Base-by-base conservation (phyloP, 208 protist genomes). In the Trypanosoma rangeli region DNA sequence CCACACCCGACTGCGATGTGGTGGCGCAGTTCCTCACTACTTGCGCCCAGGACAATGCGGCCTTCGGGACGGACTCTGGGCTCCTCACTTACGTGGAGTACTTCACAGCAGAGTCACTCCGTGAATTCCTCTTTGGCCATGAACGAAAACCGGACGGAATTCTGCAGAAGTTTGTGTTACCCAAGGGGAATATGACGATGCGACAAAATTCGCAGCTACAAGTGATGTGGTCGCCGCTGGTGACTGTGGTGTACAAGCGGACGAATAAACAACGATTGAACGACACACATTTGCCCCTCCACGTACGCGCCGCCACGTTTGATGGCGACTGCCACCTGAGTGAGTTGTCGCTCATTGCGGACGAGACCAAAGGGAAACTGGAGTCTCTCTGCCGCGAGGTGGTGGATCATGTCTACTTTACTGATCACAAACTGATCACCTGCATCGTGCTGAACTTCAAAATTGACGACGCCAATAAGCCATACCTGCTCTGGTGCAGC, bases 91-190 rank as follows among this genome's bases (percentile, higher is more conserved):
- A 91, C 71, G 77, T 93, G 26, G 90, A 94, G 76, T 95, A 92
- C 70, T 94, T 97, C 65, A 93, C 87, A 26, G 78, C 85, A 0
- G 80, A 87, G 20, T 71, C 76, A 20, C 84, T 97, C 37, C 78
- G 83, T 56, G 69, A 79, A 44, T 97, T 97, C 73, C 77, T 97
- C 4, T 93, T 93, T 74, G 71, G 83, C 35, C 84, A 86, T 49
- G 75, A 79, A 18, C 79, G 84, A 57, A 93, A 94, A 64, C 90
- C 90, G 2, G 89, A 97, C 60, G 93, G 93, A 18, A 89, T 95
- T 55, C 80, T 97, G 72, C 93, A 97, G 78, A 79, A 87, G 74
- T 97, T 97, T 70, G 81, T 97, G 29, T 24, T 91, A 5, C 93
- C 93, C 42, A 96, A 95, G 66, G 85, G 90, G 12, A 79, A 91